Base-by-base conservation (phyloP, 129 eudicot genomes). In the Chrysanthemum lavandulifolium region DNA sequence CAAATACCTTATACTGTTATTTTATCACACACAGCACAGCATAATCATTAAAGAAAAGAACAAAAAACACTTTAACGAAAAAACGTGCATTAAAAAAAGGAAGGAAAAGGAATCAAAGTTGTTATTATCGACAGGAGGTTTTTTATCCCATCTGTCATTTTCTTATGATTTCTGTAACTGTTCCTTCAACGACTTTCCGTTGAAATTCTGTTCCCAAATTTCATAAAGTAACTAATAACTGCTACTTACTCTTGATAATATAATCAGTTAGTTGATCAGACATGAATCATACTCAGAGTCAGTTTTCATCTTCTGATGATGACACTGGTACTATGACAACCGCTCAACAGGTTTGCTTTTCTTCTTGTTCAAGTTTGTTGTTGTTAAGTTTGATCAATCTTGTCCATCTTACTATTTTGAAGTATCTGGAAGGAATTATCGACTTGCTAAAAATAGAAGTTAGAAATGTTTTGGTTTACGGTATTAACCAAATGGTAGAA, bases 311-410 rank as follows among this genome's bases (percentile, higher is more conserved):
- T 43, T 74, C 85, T 61, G 82, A 83, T 75, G 85, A 79, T 53
- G 84, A 78, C 66, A 84, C 96, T 61, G 89, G 75, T 16, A 78
- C 86, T 23, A 29, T 82, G 80, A 65, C 89, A 74, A 78, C 92
- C 52, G 82, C 87, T 1, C 87, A 85, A 69, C 87, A 83, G 96
- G 97, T 89, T 71, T 2, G 53, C 6, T 0, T 6, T 69, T 40
- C 40, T 33, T 13, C 0, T 14, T 51, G 13, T 21, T 56, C 65
- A 2, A 4, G 4, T n/a, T n/a, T n/a, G 33, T 58, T 36, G 1
- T 25, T 27, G 25, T 43, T 5, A 13, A 3, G 33, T 29, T 29
- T 29, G 33, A 29, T 29, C 33, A 33, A 0, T 52, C 0, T 52
- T 52, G 6, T 65, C 5, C 55, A 18, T 0, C 6, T 19, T 29